Percentiles rank a stretch among this genome's conserved stretches.
Evolutionary conservation across 768 basidiomycete species (phyloP).

Genomic region (Gymnopilus junonius): DNA sequence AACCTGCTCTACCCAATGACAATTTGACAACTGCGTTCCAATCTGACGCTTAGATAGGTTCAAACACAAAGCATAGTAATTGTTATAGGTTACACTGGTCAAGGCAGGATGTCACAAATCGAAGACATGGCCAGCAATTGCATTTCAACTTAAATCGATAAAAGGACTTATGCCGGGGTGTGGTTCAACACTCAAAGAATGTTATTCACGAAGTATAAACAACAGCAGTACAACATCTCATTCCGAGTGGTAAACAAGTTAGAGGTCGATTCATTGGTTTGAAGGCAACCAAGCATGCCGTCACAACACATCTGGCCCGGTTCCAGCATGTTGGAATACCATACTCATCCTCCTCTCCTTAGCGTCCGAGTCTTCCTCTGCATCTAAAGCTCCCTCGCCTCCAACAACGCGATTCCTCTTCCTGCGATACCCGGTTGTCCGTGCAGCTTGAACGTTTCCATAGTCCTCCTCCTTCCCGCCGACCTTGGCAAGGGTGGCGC

Average conservation of each 20-base stretch:
- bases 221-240: background rate
- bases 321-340: slow-evolving; percentile 12
- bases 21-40: too few species aligned
- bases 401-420: slow-evolving; percentile 6
- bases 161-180: too few species aligned
- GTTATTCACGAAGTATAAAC: background rate
- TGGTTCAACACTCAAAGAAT: background rate
- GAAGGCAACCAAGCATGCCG: background rate
- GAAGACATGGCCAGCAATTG: too few species aligned
- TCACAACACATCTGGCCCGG: background rate
- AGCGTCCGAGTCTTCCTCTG: slow-evolving; percentile 17
- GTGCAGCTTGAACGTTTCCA: background rate
- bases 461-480: slow-evolving; percentile 8
- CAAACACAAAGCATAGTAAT: too few species aligned
- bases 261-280: background rate
- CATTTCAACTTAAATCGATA: too few species aligned
- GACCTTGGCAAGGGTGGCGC: slow-evolving; percentile 19
- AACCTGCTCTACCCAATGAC: too few species aligned
- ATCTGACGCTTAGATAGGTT: too few species aligned
- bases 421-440: slow-evolving; percentile 2
- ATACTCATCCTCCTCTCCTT: slow-evolving; percentile 16
- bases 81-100: too few species aligned
- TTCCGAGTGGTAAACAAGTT: background rate
- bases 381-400: slow-evolving; percentile 15
- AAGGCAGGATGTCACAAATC: too few species aligned